phyloP scores from a whole-genome alignment of 768 basidiomycete species.

The Suillus lakei region DNA sequence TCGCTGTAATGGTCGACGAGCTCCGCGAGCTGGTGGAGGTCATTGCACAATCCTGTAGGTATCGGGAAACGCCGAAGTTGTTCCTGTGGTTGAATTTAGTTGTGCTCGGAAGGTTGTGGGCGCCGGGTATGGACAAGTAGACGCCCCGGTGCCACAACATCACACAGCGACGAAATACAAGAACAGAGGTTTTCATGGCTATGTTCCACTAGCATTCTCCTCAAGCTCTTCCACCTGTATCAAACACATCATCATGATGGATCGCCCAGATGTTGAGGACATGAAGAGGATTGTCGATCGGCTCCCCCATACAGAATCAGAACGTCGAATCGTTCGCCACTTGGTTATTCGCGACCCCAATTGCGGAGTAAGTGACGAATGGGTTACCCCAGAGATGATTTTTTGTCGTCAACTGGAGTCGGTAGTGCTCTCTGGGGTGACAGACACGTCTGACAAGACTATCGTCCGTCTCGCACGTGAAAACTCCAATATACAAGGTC shows the following conservation, averaged over 20 bases:
- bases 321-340: conserved; percentile 63
- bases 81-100: neutral
- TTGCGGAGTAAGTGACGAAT: conserved; percentile 56
- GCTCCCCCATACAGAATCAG: conserved; percentile 60
- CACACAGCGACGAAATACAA: neutral
- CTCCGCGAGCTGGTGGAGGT: conserved; percentile 49
- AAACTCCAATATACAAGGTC: conserved; percentile 69
- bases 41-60: conserved; percentile 15
- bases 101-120: neutral
- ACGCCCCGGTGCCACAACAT: conserved; percentile 2
- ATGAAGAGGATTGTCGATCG: conserved; percentile 65
- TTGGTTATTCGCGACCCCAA: conserved; percentile 53
- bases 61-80: conserved; percentile 2
- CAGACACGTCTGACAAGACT: conserved; percentile 70
- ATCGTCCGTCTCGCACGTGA: conserved; percentile 63
- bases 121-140: conserved; percentile 5
- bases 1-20: conserved; percentile 54
- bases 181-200: neutral
- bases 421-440: conserved; percentile 69
- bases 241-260: conserved; percentile 28
- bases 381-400: conserved; percentile 59
- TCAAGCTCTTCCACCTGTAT: neutral
- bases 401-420: conserved; percentile 70
- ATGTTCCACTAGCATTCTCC: conserved; percentile 7
- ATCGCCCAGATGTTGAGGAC: conserved; percentile 43